Percentiles rank a stretch among this genome's conserved stretches.
Evolutionary conservation across 2,329 filamentous ascomycete genomes (phyloP).

Genomic region (Nemania diffusa): DNA sequence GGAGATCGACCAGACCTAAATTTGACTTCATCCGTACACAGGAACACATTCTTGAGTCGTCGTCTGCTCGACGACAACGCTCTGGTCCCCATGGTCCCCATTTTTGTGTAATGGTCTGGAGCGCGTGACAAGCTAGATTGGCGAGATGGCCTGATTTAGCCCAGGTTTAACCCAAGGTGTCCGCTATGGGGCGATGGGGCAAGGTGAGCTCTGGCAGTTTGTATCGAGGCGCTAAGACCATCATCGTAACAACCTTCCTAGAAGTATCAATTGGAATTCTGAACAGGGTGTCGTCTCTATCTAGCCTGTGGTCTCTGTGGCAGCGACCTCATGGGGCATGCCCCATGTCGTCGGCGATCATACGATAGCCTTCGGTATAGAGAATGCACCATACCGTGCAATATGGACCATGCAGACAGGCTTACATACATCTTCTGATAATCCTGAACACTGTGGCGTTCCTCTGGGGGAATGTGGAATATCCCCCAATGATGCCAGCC

Average conservation of each 20-base stretch:
- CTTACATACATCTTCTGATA: slow-evolving; percentile 2
- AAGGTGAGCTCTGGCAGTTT: slow-evolving; percentile 17
- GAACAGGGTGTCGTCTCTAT: slow-evolving; percentile 20
- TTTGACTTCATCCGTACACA: slow-evolving; percentile 22
- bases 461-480: slow-evolving; percentile 19
- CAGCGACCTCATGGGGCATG: slow-evolving; percentile 27
- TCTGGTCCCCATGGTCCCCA: slow-evolving; percentile 13
- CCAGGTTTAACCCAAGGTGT: slow-evolving; percentile 9
- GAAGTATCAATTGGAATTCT: slow-evolving; percentile 5
- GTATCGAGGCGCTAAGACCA: slow-evolving; percentile 17
- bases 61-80: slow-evolving; percentile 22
- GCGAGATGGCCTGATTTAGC: slow-evolving; percentile 35
- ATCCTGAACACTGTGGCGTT: slow-evolving; percentile 15
- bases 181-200: slow-evolving; percentile 22
- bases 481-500: slow-evolving; percentile 31
- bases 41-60: slow-evolving; percentile 9
- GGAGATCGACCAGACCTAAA: slow-evolving; percentile 30
- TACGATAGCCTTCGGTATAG: slow-evolving; percentile 16
- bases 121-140: slow-evolving; percentile 33
- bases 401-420: slow-evolving; percentile 13
- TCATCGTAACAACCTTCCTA: slow-evolving; percentile 15
- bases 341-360: slow-evolving; percentile 20
- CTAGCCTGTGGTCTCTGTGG: slow-evolving; percentile 14
- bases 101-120: slow-evolving; percentile 22
- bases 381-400: slow-evolving; percentile 6